phyloP scores from a whole-genome alignment of 805 yeast species.

The Lachancea mirantina region DNA sequence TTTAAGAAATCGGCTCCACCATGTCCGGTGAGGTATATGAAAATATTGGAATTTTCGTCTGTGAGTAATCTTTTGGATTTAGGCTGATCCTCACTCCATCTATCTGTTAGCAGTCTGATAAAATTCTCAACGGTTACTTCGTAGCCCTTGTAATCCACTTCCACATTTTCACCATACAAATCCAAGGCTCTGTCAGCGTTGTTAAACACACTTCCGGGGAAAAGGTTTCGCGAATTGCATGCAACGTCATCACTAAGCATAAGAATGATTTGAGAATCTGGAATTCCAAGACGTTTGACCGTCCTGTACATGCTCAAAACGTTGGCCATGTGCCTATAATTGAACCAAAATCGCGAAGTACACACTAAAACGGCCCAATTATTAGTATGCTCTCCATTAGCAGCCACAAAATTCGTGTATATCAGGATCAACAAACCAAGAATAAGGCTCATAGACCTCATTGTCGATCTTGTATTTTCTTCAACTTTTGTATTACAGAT shows the following conservation, averaged over 20 bases:
- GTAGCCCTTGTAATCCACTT: constrained; percentile 95
- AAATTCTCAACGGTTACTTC: constrained; percentile 98
- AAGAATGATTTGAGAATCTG: constrained; percentile 92
- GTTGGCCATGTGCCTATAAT: constrained; percentile 96
- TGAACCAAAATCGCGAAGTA: constrained; percentile 97
- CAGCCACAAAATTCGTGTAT: constrained; percentile 1
- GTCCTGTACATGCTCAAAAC: constrained; percentile 91
- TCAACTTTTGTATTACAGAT: background rate
- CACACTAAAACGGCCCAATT: constrained; percentile 86
- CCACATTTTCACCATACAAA: constrained; percentile 87
- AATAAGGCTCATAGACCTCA: constrained; percentile 1
- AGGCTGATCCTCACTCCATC: constrained; percentile 94
- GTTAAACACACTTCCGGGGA: constrained; percentile 93
- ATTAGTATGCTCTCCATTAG: constrained; percentile 43
- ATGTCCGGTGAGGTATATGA: constrained; percentile 95
- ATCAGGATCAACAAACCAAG: background rate
- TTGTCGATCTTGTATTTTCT: background rate
- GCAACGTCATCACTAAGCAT: constrained; percentile 97
- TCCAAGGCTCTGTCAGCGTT: constrained; percentile 89
- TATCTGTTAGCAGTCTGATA: constrained; percentile 83
- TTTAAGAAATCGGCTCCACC: constrained; percentile 97
- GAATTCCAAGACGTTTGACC: constrained; percentile 91
- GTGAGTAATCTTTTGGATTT: constrained; percentile 83
- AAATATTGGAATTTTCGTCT: constrained; percentile 89
- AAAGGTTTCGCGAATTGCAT: constrained; percentile 91